Conservation (phyloP, 2,329 filamentous ascomycete species). For the Ceratocystis papillata region DNA sequence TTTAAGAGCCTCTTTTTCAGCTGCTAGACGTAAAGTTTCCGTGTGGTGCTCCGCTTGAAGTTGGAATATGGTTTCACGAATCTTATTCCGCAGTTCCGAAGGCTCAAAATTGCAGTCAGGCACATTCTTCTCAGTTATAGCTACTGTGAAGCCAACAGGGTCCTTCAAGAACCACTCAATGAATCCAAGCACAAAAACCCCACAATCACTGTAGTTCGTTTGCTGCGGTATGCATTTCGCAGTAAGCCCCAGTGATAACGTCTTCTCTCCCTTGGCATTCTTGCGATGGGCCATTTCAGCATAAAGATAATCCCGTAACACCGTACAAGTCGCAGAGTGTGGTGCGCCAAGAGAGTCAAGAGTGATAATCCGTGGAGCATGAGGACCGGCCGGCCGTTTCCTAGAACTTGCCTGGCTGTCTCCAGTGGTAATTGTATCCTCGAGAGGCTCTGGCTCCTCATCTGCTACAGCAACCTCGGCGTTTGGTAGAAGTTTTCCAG, state of each 20-base stretch:
- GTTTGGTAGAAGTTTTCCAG: conserved; percentile 47
- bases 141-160: conserved; percentile 58
- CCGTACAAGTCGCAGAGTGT: conserved; percentile 53
- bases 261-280: conserved; percentile 33
- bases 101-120: conserved; percentile 45
- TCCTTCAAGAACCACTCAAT: conserved; percentile 67
- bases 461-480: background rate
- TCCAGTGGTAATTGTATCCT: background rate
- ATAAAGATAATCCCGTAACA: conserved; percentile 65
- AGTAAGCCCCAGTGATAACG: conserved; percentile 44
- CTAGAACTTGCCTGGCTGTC: background rate
- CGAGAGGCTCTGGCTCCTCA: background rate
- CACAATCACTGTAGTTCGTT: conserved; percentile 78
- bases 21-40: conserved; percentile 28
- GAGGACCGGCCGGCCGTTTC: conserved; percentile 32
- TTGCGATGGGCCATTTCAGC: conserved; percentile 60
- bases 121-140: conserved; percentile 51
- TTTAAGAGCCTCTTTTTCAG: conserved; percentile 33
- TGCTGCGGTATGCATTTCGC: conserved; percentile 69
- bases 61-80: conserved; percentile 55
- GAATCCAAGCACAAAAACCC: conserved; percentile 76
- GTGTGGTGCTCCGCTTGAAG: conserved; percentile 39
- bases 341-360: conserved; percentile 68
- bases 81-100: conserved; percentile 49
- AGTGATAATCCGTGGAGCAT: conserved; percentile 63